Evolutionary conservation across 805 yeast species (phyloP).

Genomic region (Dipodascopsis tothii): DNA sequence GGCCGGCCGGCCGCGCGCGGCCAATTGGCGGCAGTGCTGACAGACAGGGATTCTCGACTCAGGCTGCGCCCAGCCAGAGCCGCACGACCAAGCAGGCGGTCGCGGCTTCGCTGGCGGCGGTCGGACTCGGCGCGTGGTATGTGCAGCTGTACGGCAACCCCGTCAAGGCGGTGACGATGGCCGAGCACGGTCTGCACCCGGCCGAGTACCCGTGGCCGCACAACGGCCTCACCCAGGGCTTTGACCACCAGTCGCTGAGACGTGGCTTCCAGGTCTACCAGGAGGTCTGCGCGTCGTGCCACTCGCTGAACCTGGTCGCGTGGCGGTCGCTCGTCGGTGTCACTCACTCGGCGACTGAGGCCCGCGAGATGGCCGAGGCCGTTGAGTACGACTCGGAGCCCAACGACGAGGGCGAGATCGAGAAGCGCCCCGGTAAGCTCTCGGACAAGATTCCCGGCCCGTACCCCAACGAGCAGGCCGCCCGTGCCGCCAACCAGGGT

Average conservation of each 20-base stretch:
- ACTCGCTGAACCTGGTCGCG: constrained; percentile 79
- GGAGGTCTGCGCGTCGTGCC: constrained; percentile 99
- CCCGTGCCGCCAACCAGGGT: constrained; percentile 99
- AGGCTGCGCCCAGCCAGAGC: neutral
- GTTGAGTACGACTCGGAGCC: constrained; percentile 96
- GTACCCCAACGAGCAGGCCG: constrained; percentile 96
- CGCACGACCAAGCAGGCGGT: constrained; percentile 22
- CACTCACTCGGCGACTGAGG: constrained; percentile 84
- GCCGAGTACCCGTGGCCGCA: constrained; percentile 92
- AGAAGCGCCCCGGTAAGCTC: constrained; percentile 95
- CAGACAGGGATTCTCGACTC: neutral
- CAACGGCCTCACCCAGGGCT: constrained; percentile 64
- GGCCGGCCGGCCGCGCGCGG: no score
- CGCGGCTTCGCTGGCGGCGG: constrained; percentile 52
- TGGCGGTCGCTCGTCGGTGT: constrained; percentile 99
- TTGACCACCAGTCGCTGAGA: constrained; percentile 49
- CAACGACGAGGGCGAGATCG: constrained; percentile 93
- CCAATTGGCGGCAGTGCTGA: no score
- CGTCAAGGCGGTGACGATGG: constrained; percentile 71
- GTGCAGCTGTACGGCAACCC: constrained; percentile 76
- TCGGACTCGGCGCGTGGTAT: constrained; percentile 76
- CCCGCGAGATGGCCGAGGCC: constrained; percentile 87
- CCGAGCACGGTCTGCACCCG: constrained; percentile 97
- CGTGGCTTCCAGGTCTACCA: constrained; percentile 98
- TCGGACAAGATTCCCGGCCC: constrained; percentile 94